Evolutionary conservation across 768 basidiomycete genomes (phyloP).

Genomic region (Pleurotus citrinopileatus): DNA sequence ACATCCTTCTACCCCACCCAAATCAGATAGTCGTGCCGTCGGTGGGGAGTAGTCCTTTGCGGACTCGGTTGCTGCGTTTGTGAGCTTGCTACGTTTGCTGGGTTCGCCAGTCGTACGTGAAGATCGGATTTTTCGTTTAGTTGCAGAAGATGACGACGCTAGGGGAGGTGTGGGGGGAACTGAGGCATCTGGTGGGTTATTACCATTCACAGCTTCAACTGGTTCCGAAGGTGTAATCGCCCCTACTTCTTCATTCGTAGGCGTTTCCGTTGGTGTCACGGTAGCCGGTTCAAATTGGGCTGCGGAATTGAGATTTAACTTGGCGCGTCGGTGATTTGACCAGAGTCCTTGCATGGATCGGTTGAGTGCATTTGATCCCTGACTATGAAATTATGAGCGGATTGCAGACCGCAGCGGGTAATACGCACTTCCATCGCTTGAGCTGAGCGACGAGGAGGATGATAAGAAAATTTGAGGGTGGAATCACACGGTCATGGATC

Average conservation of each 20-base stretch:
- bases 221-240: constrained; percentile 12
- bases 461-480: no score
- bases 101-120: constrained; percentile 44
- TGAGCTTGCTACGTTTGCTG: constrained; percentile 55
- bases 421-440: constrained; percentile 2
- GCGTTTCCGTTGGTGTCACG: constrained; percentile 17
- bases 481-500: no score
- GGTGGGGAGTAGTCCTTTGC: constrained; percentile 75
- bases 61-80: constrained; percentile 26
- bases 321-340: constrained; percentile 63
- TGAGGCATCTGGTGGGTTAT: background rate
- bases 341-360: constrained; percentile 78
- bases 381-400: constrained; percentile 42
- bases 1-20: constrained; percentile 84
- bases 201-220: constrained; percentile 10
- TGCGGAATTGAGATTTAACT: constrained; percentile 63
- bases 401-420: background rate
- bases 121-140: constrained; percentile 64
- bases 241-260: constrained; percentile 23
- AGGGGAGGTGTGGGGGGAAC: constrained; percentile 5
- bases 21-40: constrained; percentile 69
- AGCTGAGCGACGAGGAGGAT: no score
- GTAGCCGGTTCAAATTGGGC: constrained; percentile 24
- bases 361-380: constrained; percentile 76
- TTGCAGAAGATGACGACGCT: constrained; percentile 24